Conservation (phyloP, 2,329 filamentous ascomycete species). For the Aspergillus ochraceoroseus region DNA sequence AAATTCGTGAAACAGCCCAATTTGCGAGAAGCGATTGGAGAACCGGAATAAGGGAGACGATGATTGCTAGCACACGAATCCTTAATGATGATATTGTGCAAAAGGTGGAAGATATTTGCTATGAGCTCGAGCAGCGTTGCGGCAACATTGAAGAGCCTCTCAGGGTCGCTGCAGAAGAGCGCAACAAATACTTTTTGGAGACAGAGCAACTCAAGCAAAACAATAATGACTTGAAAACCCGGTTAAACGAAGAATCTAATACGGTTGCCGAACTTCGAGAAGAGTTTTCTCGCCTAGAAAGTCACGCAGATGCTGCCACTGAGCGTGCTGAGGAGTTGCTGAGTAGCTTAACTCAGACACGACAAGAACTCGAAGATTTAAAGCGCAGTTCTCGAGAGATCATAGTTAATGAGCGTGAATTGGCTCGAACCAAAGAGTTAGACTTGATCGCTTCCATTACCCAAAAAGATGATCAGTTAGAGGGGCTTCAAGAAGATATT, state of each 20-base stretch:
- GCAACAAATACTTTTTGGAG: conserved; percentile 33
- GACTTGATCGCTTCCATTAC: conserved; percentile 42
- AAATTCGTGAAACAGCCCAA: conserved; percentile 16
- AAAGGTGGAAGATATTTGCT: conserved; percentile 51
- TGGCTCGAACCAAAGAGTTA: conserved; percentile 39
- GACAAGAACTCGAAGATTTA: conserved; percentile 38
- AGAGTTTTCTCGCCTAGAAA: conserved; percentile 38
- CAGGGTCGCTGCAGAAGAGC: conserved; percentile 36
- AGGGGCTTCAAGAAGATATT: conserved; percentile 40
- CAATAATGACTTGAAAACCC: conserved; percentile 37
- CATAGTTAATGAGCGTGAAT: conserved; percentile 27
- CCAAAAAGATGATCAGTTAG: conserved; percentile 44
- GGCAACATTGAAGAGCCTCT: conserved; percentile 53
- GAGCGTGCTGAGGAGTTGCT: conserved; percentile 37
- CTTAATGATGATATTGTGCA: conserved; percentile 48
- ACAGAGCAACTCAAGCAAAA: conserved; percentile 34
- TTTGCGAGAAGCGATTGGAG: conserved; percentile 47
- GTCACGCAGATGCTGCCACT: conserved; percentile 38
- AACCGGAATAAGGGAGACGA: conserved; percentile 41
- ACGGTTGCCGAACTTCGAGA: conserved; percentile 39
- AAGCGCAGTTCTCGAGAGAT: conserved; percentile 31
- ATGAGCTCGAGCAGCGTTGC: conserved; percentile 54
- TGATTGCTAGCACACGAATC: conserved; percentile 42
- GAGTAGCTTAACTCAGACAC: conserved; percentile 29
- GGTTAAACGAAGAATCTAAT: conserved; percentile 35